phyloP scores from a whole-genome alignment of 441 rosid genomes.

The Pelargonium cotyledonis region DNA sequence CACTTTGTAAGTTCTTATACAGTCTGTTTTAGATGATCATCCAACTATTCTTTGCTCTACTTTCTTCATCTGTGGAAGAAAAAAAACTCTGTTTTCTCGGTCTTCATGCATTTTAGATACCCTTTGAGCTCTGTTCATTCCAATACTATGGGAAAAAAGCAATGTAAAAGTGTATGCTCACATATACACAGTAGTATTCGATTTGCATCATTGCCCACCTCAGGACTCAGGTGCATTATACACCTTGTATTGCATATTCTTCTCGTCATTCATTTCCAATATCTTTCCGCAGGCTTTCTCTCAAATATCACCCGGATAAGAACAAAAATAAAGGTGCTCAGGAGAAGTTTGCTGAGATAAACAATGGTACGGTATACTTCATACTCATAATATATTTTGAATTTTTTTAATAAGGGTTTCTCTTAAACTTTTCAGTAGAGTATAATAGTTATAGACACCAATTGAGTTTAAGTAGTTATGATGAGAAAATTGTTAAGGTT shows the following conservation, averaged over 20 bases:
- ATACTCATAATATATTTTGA: background rate
- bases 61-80: background rate
- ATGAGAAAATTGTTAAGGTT: background rate
- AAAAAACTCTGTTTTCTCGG: too few species aligned
- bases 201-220: too few species aligned
- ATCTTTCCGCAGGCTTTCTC: constrained; percentile 55
- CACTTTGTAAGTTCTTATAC: too few species aligned
- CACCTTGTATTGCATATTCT: too few species aligned
- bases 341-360: constrained; percentile 83
- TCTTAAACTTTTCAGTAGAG: background rate
- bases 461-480: background rate
- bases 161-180: background rate
- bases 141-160: too few species aligned
- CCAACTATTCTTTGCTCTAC: background rate
- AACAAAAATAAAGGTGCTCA: constrained; percentile 76
- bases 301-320: constrained; percentile 86
- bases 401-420: background rate
- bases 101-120: too few species aligned
- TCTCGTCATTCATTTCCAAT: background rate
- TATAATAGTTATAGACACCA: background rate
- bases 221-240: too few species aligned
- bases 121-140: too few species aligned
- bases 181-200: too few species aligned
- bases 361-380: constrained; percentile 49
- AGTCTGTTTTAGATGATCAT: too few species aligned